These are phyloP conservation scores for Nannizziopsis arthrosporioides DNA, from an alignment of 2,329 filamentous ascomycete genomes.

Conservation along the genomic window DNA sequence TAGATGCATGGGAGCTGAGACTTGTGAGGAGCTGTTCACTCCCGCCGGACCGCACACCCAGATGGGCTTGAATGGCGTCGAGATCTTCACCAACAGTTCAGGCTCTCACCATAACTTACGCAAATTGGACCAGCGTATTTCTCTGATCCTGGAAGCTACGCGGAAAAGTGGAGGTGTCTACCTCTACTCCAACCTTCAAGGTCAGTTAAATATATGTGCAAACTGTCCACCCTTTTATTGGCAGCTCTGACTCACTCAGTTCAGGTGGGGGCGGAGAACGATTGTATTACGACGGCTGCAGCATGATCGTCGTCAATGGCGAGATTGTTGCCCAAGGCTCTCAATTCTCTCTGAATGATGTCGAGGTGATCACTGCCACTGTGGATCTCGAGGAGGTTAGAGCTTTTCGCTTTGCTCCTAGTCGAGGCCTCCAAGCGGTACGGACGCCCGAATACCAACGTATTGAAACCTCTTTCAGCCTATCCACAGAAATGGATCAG, in stretches of 20 bases:
- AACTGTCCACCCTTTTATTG: not conserved
- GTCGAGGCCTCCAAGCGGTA: constrained; percentile 22
- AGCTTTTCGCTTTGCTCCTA: constrained; percentile 18
- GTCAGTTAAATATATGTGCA: not conserved
- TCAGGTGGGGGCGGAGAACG: constrained; percentile 8
- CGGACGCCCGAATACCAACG: constrained; percentile 20
- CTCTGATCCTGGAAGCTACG: constrained; percentile 52
- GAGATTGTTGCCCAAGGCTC: constrained; percentile 20
- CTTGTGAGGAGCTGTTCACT: constrained; percentile 49
- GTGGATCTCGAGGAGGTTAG: constrained; percentile 60
- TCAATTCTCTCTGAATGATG: constrained; percentile 42
- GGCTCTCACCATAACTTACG: constrained; percentile 43
- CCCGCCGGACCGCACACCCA: constrained; percentile 43
- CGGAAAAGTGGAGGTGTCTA: constrained; percentile 33
- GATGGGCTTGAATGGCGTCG: constrained; percentile 55
- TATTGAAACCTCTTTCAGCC: constrained; percentile 22
- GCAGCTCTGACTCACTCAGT: not conserved
- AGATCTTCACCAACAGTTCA: constrained; percentile 57
- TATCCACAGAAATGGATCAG: constrained; percentile 18
- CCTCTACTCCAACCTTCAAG: constrained; percentile 11
- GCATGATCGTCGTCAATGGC: constrained; percentile 51
- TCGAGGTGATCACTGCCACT: constrained; percentile 53
- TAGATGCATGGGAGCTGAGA: constrained; percentile 35
- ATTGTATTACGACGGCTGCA: constrained; percentile 45
- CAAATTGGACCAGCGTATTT: constrained; percentile 53